These are phyloP conservation scores for Evansstolkia leycettana DNA, from an alignment of 495 filamentous ascomycete genomes.

Conservation along the genomic window DNA sequence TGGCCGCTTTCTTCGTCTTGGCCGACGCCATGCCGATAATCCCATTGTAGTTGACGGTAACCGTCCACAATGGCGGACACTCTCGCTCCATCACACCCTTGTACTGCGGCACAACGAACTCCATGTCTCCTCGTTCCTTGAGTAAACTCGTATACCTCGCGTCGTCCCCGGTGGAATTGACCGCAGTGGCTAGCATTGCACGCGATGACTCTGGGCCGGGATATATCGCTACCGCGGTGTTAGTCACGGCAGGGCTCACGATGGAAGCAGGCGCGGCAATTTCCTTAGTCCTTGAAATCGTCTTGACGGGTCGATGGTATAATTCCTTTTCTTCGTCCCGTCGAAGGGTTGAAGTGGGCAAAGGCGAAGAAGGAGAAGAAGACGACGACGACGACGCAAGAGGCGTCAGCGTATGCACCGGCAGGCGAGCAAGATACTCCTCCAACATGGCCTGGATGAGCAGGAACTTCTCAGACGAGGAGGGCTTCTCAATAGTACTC, in stretches of 20 bases:
- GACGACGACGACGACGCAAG: background rate
- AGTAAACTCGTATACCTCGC: conserved; percentile 1
- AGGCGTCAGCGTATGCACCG: background rate
- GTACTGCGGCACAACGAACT: background rate
- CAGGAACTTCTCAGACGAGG: background rate
- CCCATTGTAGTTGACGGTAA: background rate
- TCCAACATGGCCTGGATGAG: background rate
- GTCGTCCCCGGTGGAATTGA: background rate
- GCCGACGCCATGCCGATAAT: background rate
- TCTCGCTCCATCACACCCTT: background rate
- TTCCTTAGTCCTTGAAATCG: background rate
- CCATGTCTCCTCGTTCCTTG: conserved; percentile 1
- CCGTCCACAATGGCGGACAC: background rate
- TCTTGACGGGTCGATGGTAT: too few species aligned
- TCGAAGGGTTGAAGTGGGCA: too few species aligned
- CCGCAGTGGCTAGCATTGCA: too few species aligned
- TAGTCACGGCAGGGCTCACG: too few species aligned
- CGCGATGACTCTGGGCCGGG: too few species aligned
- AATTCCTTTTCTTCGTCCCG: too few species aligned
- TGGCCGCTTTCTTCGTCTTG: conserved; percentile 1
- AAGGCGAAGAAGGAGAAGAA: background rate
- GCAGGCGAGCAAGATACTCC: background rate
- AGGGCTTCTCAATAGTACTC: background rate
- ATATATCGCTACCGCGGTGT: too few species aligned
- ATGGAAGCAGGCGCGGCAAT: background rate